These are phyloP conservation scores for Vigna reflexopilosa DNA, from an alignment of 306 rosid genomes.

Conservation along the genomic window DNA sequence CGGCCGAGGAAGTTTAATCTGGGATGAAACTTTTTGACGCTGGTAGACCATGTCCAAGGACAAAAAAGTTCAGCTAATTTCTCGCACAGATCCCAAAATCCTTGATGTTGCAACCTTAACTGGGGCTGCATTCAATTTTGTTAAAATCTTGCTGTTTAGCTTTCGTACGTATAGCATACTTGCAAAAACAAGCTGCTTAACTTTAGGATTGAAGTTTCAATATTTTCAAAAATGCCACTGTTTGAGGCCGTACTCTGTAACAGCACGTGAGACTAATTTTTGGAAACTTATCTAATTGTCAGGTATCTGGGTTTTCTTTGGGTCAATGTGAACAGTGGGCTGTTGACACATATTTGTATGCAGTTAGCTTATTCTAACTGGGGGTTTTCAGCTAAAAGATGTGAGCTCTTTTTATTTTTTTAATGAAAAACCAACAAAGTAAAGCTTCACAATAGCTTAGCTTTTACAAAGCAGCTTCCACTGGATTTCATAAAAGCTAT, in stretches of 20 bases:
- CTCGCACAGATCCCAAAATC: neutral
- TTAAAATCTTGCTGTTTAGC: neutral
- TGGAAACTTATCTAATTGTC: neutral
- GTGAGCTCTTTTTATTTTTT: neutral
- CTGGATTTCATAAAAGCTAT: slow-evolving; percentile 1
- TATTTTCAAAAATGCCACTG: slow-evolving; percentile 8
- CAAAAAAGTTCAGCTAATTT: no score
- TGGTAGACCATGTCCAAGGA: no score
- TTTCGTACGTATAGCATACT: slow-evolving; percentile 16
- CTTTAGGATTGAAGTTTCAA: slow-evolving; percentile 17
- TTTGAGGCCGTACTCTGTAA: slow-evolving; percentile 1
- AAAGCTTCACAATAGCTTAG: slow-evolving; percentile 26
- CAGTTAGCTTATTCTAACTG: slow-evolving; percentile 13
- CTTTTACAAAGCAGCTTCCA: slow-evolving; percentile 26
- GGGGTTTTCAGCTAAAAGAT: slow-evolving; percentile 23
- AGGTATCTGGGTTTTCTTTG: slow-evolving; percentile 22
- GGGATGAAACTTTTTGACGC: no score
- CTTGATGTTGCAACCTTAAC: neutral
- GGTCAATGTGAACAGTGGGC: slow-evolving; percentile 9
- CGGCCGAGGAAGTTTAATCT: no score
- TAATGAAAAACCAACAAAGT: slow-evolving; percentile 1
- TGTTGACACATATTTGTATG: slow-evolving; percentile 1
- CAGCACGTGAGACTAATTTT: slow-evolving; percentile 17
- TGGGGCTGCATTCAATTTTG: neutral
- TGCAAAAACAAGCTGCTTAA: slow-evolving; percentile 14